Base-by-base conservation (phyloP, 1,284 basidiomycete species). In the Peniophora sp. region DNA sequence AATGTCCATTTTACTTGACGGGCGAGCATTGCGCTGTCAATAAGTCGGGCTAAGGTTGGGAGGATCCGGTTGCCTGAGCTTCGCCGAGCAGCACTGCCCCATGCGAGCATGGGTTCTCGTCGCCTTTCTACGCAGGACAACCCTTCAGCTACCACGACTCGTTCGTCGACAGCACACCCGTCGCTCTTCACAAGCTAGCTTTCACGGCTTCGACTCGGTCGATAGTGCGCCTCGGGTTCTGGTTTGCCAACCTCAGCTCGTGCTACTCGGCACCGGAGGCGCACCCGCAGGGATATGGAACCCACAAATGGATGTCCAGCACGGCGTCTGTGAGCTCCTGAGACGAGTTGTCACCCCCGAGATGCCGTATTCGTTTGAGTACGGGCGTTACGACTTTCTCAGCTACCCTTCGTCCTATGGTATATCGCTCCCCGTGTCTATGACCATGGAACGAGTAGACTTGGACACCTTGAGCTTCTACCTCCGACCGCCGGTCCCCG, bases 1-100 rank as follows among this genome's bases (percentile, higher is more conserved):
- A 84, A 65, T 81, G 78, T 58, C 87, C 85, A 1, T 94, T 93
- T 57, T 90, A 93, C 62, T 94, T 93, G 60, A 92, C 90, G 0
- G 83, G 80, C 20, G 91, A 92, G 64, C 70, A 90, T 47, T 71
- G 76, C 61, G 79, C 72, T 55, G 74, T 93, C 42, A 84, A 84
- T 51, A 79, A 83, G 58, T 81, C 78, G 5, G 85, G 85, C 23
- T n/a, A n/a, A n/a, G n/a, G n/a, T n/a, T n/a, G n/a, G n/a, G n/a
- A n/a, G 81, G 63, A 2, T 81, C 81, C 0, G 79, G 87, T 58
- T 68, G 88, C 3, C 71, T 68, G 5, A 91, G 88, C 63, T 93
- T 94, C 60, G 81, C 93, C 3, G 88, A 90, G 62, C 85, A 89
- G 62, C 73, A 20, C 64, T 74, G 50, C 81, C 79, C 0, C 68